Evolutionary conservation across 805 yeast species (phyloP).

Genomic region (Monosporozyma servazzii): DNA sequence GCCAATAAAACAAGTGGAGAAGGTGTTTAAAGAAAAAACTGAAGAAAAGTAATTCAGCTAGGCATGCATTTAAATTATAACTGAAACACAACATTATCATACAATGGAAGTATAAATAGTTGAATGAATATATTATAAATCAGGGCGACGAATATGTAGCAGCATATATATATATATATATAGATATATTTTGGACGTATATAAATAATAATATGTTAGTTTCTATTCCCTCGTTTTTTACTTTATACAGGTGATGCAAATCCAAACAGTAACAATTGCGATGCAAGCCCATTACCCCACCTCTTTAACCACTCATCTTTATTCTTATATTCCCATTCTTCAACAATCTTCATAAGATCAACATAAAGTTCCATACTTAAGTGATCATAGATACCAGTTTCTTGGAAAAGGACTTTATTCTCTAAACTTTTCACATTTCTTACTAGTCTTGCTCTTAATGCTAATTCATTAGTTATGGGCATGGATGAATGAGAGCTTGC

Average conservation of each 20-base stretch:
- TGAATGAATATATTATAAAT: neutral
- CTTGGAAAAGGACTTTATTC: conserved; percentile 27
- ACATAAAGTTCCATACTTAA: conserved; percentile 49
- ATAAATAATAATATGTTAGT: neutral
- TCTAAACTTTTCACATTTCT: conserved; percentile 38
- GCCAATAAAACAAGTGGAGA: conserved; percentile 30
- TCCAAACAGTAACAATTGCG: conserved; percentile 49
- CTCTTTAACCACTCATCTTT: conserved; percentile 38
- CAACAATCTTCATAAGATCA: conserved; percentile 45
- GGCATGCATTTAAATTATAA: no score
- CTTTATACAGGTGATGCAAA: conserved; percentile 44
- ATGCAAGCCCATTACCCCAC: conserved; percentile 54
- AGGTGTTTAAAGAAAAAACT: conserved; percentile 5
- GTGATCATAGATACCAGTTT: conserved; percentile 42
- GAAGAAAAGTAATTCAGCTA: neutral
- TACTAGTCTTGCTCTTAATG: conserved; percentile 36
- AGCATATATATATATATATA: neutral
- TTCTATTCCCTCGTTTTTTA: neutral
- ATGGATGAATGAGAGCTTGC: neutral
- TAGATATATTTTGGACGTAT: neutral
- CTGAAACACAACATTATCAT: neutral
- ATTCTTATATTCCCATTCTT: conserved; percentile 41
- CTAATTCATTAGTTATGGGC: conserved; percentile 17
- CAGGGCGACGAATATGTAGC: neutral
- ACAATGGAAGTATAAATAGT: neutral